phyloP scores from a whole-genome alignment of 495 filamentous ascomycete species.

The Halenospora varia region DNA sequence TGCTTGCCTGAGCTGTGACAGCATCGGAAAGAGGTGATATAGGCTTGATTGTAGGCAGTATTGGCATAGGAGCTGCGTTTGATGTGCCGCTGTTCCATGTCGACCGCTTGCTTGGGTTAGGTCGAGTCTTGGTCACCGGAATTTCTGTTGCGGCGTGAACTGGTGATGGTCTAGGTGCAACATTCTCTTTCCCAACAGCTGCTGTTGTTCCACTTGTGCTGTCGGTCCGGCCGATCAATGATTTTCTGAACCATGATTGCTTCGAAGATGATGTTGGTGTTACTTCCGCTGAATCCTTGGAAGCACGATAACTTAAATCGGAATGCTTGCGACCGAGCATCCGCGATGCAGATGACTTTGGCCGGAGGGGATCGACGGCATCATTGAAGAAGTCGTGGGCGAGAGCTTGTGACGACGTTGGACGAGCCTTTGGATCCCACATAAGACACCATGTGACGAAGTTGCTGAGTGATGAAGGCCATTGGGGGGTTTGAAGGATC shows the following conservation, averaged over 20 bases:
- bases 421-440: conserved; percentile 95
- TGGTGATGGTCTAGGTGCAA: conserved; percentile 50
- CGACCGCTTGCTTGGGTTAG: conserved; percentile 65
- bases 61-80: conserved; percentile 93
- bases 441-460: conserved; percentile 99
- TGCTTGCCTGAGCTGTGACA: conserved; percentile 81
- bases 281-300: conserved; percentile 63
- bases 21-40: conserved; percentile 90
- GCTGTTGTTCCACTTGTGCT: conserved; percentile 20
- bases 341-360: conserved; percentile 84
- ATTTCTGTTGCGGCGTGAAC: conserved; percentile 56
- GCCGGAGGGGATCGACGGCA: conserved; percentile 86
- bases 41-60: conserved; percentile 91
- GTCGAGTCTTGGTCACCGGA: conserved; percentile 51
- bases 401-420: conserved; percentile 91
- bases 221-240: conserved; percentile 66
- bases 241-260: conserved; percentile 94
- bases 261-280: conserved; percentile 64
- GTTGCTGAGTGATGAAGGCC: conserved; percentile 80
- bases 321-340: conserved; percentile 85
- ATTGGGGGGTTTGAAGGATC: conserved; percentile 84
- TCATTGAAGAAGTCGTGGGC: conserved; percentile 96
- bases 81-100: conserved; percentile 81
- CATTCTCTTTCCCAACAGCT: conserved; percentile 31
- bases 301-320: conserved; percentile 60